Evolutionary conservation across 208 protist genomes (phyloP).

Genomic region (Trypanosoma melophagium): DNA sequence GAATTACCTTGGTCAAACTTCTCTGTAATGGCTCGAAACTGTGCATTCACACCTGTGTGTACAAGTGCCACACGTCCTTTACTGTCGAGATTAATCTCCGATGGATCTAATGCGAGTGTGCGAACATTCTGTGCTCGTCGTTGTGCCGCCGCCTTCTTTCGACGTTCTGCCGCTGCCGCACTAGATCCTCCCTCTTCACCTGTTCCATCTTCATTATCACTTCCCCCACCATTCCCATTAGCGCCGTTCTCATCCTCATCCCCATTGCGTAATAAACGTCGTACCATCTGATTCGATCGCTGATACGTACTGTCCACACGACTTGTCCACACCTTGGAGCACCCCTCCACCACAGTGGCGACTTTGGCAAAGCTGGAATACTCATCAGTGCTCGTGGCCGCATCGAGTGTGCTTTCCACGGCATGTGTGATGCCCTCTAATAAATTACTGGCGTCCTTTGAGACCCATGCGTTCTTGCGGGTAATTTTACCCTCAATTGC

Average conservation of each 20-base stretch:
- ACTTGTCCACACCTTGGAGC: conserved; percentile 91
- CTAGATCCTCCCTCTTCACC: conserved; percentile 7
- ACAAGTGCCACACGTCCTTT: conserved; percentile 67
- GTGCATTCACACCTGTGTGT: conserved; percentile 74
- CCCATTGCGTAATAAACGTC: conserved; percentile 83
- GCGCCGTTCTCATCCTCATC: conserved; percentile 24
- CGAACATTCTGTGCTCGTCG: conserved; percentile 33
- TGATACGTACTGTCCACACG: conserved; percentile 90
- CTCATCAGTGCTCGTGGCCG: conserved; percentile 56
- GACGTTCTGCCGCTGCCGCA: conserved; percentile 23
- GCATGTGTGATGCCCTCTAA: conserved; percentile 89
- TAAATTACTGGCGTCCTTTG: conserved; percentile 85
- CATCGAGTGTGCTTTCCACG: conserved; percentile 77
- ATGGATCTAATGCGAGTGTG: conserved; percentile 73
- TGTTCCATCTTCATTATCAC: conserved; percentile 34
- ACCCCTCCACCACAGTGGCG: conserved; percentile 91
- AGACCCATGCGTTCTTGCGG: conserved; percentile 88
- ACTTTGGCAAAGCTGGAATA: conserved; percentile 89
- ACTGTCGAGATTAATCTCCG: conserved; percentile 87
- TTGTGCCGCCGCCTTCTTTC: conserved; percentile 26
- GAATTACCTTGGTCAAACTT: conserved; percentile 90
- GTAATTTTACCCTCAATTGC: conserved; percentile 90
- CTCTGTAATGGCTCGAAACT: conserved; percentile 89
- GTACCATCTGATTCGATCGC: conserved; percentile 86
- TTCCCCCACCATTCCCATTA: neutral